phyloP scores from a whole-genome alignment of 2,329 filamentous ascomycete species.

The Trichoderma sp. region DNA sequence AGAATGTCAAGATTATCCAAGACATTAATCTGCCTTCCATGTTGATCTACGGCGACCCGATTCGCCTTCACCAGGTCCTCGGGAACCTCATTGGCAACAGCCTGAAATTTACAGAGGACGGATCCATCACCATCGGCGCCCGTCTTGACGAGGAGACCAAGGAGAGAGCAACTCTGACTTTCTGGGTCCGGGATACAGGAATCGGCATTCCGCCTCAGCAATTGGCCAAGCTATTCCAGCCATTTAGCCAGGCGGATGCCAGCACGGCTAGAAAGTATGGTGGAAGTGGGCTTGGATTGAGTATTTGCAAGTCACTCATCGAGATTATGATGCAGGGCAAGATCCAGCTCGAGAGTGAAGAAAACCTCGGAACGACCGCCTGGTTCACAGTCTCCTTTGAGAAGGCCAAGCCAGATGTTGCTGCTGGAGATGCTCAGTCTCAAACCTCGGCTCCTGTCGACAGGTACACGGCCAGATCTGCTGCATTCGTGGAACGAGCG shows the following conservation, averaged over 20 bases:
- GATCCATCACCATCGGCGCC: constrained; percentile 80
- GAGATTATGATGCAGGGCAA: constrained; percentile 87
- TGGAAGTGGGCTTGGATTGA: constrained; percentile 84
- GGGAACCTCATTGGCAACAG: constrained; percentile 90
- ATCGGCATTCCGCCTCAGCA: constrained; percentile 85
- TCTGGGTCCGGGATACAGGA: constrained; percentile 84
- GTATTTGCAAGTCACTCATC: constrained; percentile 92
- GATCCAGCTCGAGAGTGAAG: constrained; percentile 74
- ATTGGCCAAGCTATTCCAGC: constrained; percentile 81
- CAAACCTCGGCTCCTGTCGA: constrained; percentile 37
- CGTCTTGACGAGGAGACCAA: constrained; percentile 67
- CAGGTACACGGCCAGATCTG: constrained; percentile 30
- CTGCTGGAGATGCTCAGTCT: constrained; percentile 51
- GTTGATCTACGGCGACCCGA: constrained; percentile 64
- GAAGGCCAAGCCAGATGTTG: constrained; percentile 66
- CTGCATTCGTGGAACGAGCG: constrained; percentile 37
- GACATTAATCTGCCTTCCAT: constrained; percentile 75
- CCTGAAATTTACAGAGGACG: constrained; percentile 87
- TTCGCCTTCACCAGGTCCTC: constrained; percentile 63
- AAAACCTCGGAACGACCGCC: constrained; percentile 66
- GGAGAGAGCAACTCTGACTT: constrained; percentile 70
- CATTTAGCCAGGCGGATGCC: constrained; percentile 88
- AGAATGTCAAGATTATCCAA: constrained; percentile 61
- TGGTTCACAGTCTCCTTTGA: constrained; percentile 84
- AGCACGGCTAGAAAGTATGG: constrained; percentile 89